Evolutionary conservation across 1,139 yeast species (phyloP).

Genomic region (Geotrichum citri-aurantii): DNA sequence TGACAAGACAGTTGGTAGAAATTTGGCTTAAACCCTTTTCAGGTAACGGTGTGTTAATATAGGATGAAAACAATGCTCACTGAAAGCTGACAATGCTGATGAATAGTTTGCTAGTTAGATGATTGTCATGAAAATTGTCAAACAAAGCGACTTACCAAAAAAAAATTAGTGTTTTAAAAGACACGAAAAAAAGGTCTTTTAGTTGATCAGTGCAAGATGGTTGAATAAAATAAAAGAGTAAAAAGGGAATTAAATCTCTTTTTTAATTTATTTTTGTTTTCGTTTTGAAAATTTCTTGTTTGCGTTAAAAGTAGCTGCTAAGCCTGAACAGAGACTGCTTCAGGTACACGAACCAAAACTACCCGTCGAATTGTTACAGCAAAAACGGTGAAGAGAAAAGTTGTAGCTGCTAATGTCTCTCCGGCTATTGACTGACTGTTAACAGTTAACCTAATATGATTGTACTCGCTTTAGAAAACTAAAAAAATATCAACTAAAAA

Average conservation of each 20-base stretch:
- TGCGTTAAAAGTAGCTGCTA: not conserved
- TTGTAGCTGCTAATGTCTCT: not conserved
- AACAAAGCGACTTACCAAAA: not conserved
- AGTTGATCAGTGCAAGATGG: not conserved
- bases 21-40: not conserved
- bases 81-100: not conserved
- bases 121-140: not conserved
- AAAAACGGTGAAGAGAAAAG: not conserved
- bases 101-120: not conserved
- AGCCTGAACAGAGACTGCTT: not conserved
- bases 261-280: too few species aligned
- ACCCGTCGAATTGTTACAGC: not conserved
- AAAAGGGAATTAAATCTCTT: too few species aligned
- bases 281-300: not conserved
- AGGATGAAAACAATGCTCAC: not conserved
- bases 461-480: not conserved
- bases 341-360: not conserved
- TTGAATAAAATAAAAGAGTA: not conserved
- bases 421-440: not conserved
- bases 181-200: not conserved
- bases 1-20: not conserved
- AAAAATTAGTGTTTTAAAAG: not conserved
- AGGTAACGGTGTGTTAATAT: not conserved
- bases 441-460: not conserved
- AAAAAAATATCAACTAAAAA: not conserved